These are phyloP conservation scores for Pestalotiopsis sp. DNA, from an alignment of 2,329 filamentous ascomycete species.

Conservation along the genomic window DNA sequence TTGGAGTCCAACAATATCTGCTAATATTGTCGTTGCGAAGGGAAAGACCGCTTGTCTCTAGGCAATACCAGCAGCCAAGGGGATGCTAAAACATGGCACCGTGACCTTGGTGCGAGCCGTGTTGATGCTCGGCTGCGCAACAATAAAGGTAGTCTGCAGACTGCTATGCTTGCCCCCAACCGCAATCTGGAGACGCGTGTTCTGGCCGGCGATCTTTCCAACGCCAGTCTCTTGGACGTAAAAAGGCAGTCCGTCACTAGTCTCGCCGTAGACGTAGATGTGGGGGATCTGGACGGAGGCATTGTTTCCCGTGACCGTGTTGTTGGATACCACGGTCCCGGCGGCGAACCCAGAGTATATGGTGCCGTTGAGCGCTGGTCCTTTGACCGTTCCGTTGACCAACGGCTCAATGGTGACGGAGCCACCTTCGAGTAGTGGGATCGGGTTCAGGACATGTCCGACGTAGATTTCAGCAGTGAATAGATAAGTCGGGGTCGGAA, in stretches of 20 bases:
- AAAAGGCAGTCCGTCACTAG: not conserved
- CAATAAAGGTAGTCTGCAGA: not conserved
- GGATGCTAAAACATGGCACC: not conserved
- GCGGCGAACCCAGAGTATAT: not conserved
- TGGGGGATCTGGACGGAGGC: not conserved
- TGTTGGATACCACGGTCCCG: not conserved
- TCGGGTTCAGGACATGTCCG: not conserved
- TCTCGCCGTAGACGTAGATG: not conserved
- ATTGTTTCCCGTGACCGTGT: not conserved
- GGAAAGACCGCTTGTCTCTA: not conserved
- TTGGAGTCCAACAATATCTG: not conserved
- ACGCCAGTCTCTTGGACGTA: not conserved
- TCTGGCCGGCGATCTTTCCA: not conserved
- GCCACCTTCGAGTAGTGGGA: not conserved
- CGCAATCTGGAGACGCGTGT: not conserved
- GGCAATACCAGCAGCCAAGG: not conserved
- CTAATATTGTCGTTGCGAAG: not conserved
- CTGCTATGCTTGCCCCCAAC: not conserved
- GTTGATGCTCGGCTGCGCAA: not conserved
- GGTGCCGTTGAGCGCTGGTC: not conserved
- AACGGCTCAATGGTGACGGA: not conserved
- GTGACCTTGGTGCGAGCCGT: not conserved
- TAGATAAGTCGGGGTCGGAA: not conserved
- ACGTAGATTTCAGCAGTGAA: not conserved
- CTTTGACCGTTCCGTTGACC: not conserved